phyloP scores from a whole-genome alignment of 202 grass and related monocot species.

The Cymbopogon flexuosus region DNA sequence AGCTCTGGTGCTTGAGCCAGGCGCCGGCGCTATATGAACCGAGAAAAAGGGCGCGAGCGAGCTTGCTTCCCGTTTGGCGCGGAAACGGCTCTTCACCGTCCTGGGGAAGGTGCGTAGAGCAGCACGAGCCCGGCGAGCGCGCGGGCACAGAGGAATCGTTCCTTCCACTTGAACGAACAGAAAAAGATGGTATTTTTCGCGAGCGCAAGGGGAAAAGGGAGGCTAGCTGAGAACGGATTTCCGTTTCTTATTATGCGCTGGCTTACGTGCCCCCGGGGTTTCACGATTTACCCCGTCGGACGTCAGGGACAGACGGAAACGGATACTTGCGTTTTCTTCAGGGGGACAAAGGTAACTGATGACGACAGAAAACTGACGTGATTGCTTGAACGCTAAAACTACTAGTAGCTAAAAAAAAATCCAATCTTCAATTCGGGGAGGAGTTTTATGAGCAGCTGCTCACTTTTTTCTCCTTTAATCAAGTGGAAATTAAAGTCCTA shows the following conservation, averaged over 20 bases:
- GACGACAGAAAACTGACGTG: not conserved
- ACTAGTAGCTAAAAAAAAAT: not conserved
- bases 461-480: not conserved
- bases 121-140: constrained; percentile 25
- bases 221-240: not conserved
- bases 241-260: not conserved
- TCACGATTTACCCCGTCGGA: constrained; percentile 2
- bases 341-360: not conserved
- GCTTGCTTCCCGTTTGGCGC: constrained; percentile 20
- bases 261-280: not conserved
- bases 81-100: constrained; percentile 32
- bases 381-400: not conserved
- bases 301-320: not conserved
- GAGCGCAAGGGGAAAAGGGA: not conserved
- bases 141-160: constrained; percentile 25
- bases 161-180: not conserved
- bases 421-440: not conserved
- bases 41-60: constrained; percentile 8
- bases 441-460: not conserved
- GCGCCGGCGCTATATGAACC: constrained; percentile 14
- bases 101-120: not conserved
- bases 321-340: not conserved
- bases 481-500: not conserved
- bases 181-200: constrained; percentile 24
- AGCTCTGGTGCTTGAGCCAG: not conserved